phyloP scores from a whole-genome alignment of 2,329 filamentous ascomycete species.

The Aspergillus sergii region DNA sequence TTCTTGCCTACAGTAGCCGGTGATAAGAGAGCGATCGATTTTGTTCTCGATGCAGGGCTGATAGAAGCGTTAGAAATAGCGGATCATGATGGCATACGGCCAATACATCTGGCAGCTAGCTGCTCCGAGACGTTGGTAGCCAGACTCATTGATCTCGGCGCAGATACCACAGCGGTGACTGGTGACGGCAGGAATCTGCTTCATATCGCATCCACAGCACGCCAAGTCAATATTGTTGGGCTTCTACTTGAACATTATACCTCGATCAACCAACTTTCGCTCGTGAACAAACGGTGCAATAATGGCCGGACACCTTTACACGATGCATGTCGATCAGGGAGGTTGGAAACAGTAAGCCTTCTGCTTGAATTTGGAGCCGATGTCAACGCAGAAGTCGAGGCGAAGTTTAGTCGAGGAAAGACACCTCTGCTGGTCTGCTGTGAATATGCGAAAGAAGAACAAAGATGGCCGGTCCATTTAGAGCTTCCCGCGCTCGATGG shows the following conservation, averaged over 20 bases:
- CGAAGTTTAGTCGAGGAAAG: neutral
- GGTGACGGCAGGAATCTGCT: slow-evolving; percentile 23
- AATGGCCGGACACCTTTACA: slow-evolving; percentile 23
- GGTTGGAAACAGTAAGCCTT: slow-evolving; percentile 20
- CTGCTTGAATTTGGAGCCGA: slow-evolving; percentile 22
- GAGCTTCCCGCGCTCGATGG: neutral
- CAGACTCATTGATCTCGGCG: slow-evolving; percentile 21
- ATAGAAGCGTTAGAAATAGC: slow-evolving; percentile 11
- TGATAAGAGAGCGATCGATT: slow-evolving; percentile 14
- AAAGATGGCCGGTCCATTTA: slow-evolving; percentile 11
- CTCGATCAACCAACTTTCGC: neutral
- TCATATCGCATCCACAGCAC: slow-evolving; percentile 22
- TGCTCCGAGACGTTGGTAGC: slow-evolving; percentile 18
- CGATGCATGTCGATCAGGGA: slow-evolving; percentile 24
- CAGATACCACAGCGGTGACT: slow-evolving; percentile 15
- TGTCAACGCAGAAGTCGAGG: neutral
- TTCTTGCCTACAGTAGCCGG: slow-evolving; percentile 4
- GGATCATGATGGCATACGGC: slow-evolving; percentile 20
- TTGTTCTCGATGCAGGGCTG: slow-evolving; percentile 16
- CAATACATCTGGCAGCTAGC: slow-evolving; percentile 24
- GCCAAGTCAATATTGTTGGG: slow-evolving; percentile 22
- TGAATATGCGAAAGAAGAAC: slow-evolving; percentile 13
- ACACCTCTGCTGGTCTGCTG: slow-evolving; percentile 12
- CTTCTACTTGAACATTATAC: slow-evolving; percentile 21
- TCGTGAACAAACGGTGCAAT: slow-evolving; percentile 17